Evolutionary conservation across 306 rosid genomes (phyloP).

Genomic region (Parietaria judaica): DNA sequence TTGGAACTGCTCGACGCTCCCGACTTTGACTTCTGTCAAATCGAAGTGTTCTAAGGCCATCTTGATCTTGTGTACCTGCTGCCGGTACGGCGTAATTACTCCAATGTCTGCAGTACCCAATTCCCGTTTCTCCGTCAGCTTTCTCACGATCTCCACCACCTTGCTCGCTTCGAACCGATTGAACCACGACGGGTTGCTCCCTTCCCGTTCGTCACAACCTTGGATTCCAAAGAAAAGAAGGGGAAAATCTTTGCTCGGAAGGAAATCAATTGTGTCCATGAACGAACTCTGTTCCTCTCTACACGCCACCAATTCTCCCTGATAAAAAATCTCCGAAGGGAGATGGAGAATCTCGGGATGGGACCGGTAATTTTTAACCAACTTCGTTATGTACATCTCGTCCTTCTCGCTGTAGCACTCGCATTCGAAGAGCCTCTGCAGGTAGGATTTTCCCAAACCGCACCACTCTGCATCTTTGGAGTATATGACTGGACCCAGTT

Average conservation of each 20-base stretch:
- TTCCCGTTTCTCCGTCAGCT: constrained; percentile 35
- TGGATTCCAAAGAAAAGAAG: constrained; percentile 87
- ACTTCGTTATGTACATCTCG: constrained; percentile 49
- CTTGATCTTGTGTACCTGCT: constrained; percentile 78
- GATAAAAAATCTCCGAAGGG: constrained; percentile 66
- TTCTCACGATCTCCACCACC: constrained; percentile 51
- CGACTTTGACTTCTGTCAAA: constrained; percentile 59
- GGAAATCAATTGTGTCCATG: constrained; percentile 31
- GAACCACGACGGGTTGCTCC: constrained; percentile 97
- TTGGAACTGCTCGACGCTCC: constrained; percentile 95
- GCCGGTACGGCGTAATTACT: constrained; percentile 82
- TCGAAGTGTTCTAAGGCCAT: constrained; percentile 51
- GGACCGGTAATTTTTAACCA: constrained; percentile 73
- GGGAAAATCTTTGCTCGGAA: constrained; percentile 76
- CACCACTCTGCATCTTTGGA: constrained; percentile 51
- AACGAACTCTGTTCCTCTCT: constrained; percentile 41
- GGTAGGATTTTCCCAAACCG: constrained; percentile 64
- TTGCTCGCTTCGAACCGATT: constrained; percentile 86
- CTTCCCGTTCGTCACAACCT: constrained; percentile 98
- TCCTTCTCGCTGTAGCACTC: constrained; percentile 48
- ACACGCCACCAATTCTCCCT: constrained; percentile 67
- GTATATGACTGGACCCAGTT: constrained; percentile 85
- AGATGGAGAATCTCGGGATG: constrained; percentile 77
- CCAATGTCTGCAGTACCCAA: constrained; percentile 65
- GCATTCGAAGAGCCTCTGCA: constrained; percentile 60